phyloP scores from a whole-genome alignment of 257 asterid species.

The Leonotis leonurus region DNA sequence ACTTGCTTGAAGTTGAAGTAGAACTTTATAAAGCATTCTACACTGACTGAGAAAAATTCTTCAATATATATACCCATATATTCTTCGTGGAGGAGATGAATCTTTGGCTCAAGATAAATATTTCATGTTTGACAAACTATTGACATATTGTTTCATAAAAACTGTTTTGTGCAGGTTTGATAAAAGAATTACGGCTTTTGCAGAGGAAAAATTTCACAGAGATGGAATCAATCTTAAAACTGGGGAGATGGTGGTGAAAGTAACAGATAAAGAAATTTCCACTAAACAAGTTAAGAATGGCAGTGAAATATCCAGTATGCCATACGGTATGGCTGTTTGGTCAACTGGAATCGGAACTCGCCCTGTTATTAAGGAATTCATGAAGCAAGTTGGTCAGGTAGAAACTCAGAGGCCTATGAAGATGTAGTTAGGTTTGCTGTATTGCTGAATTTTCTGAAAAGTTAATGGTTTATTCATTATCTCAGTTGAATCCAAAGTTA shows the following conservation, averaged over 20 bases:
- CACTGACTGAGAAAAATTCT: not conserved
- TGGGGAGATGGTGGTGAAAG: slow-evolving; percentile 88
- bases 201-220: slow-evolving; percentile 79
- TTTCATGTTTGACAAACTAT: not conserved
- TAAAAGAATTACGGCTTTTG: slow-evolving; percentile 91
- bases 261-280: slow-evolving; percentile 73
- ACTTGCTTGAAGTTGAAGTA: not conserved
- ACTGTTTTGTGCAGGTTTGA: slow-evolving; percentile 65
- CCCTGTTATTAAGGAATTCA: slow-evolving; percentile 74
- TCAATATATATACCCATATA: not conserved
- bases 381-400: slow-evolving; percentile 98
- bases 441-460: not conserved
- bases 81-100: not conserved
- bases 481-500: slow-evolving; percentile 3
- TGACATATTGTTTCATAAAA: slow-evolving; percentile 10
- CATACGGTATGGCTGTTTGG: slow-evolving; percentile 98
- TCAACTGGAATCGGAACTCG: slow-evolving; percentile 98
- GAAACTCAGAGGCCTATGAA: slow-evolving; percentile 5
- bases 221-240: slow-evolving; percentile 85
- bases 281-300: slow-evolving; percentile 72
- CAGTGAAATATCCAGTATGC: slow-evolving; percentile 54
- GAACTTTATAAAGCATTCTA: not conserved
- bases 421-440: not conserved
- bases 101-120: not conserved
- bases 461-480: not conserved